Evolutionary conservation across 371 early-diverging fungal species (phyloP).

Genomic region (Basidiobolus meristosporus): DNA sequence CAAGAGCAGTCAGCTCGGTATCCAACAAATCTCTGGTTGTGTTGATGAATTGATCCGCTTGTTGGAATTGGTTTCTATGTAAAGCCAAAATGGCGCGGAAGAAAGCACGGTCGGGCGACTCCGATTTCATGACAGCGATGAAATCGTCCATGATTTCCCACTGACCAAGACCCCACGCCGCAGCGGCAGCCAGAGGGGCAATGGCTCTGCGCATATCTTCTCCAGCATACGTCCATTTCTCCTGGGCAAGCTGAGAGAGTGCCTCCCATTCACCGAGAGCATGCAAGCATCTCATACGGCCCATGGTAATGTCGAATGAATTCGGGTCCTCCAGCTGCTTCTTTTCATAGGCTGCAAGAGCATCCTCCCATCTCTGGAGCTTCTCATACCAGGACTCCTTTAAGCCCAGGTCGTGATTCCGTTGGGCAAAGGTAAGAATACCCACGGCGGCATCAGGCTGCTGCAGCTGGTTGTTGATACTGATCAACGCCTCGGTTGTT

Average conservation of each 20-base stretch:
- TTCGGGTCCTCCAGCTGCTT: conserved; percentile 61
- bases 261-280: conserved; percentile 88
- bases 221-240: conserved; percentile 54
- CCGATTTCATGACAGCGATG: conserved; percentile 56
- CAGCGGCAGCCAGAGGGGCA: conserved; percentile 81
- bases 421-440: conserved; percentile 77
- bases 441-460: conserved; percentile 95
- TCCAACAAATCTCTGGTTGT: conserved; percentile 75
- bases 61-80: conserved; percentile 57
- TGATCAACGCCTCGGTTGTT: conserved; percentile 82
- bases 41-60: conserved; percentile 59
- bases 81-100: conserved; percentile 76
- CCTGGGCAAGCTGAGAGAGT: conserved; percentile 57
- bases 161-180: conserved; percentile 86
- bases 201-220: conserved; percentile 34
- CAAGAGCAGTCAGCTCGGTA: conserved; percentile 70
- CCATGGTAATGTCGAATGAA: conserved; percentile 52
- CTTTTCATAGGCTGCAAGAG: conserved; percentile 68
- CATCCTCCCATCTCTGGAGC: conserved; percentile 89
- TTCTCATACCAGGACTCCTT: conserved; percentile 91
- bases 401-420: conserved; percentile 66
- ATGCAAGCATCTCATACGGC: conserved; percentile 86
- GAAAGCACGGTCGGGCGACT: conserved; percentile 48
- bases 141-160: conserved; percentile 88
- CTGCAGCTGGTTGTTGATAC: conserved; percentile 86